A percentile compares a stretch with the other conserved stretches of the same genome.
phyloP scores from a whole-genome alignment of 495 filamentous ascomycete genomes.

The Lasiosphaeria ovina region DNA sequence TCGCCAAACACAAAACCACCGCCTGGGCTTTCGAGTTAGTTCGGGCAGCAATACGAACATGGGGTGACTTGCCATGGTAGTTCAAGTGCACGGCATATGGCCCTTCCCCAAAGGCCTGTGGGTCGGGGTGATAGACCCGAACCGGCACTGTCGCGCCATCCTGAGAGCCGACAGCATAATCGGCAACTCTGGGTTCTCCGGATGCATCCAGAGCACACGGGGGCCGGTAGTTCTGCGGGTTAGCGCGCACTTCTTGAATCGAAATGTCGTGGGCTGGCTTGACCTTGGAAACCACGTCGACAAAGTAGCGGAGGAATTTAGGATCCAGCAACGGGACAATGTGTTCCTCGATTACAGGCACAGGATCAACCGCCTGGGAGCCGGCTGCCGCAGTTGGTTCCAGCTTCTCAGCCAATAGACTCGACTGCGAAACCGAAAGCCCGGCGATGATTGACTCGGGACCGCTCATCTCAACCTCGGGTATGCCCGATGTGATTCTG shows the following conservation, averaged over 20 bases:
- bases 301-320: slow-evolving; percentile 23
- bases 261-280: slow-evolving; percentile 34
- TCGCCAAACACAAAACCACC: slow-evolving; percentile 51
- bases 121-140: slow-evolving; percentile 46
- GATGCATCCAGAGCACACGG: slow-evolving; percentile 37
- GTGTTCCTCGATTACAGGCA: slow-evolving; percentile 23
- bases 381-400: neutral
- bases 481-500: neutral
- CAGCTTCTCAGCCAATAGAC: neutral
- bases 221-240: slow-evolving; percentile 38
- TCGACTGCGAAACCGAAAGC: slow-evolving; percentile 8
- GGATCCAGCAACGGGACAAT: slow-evolving; percentile 28
- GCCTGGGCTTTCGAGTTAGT: slow-evolving; percentile 7
- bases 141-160: slow-evolving; percentile 43
- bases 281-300: slow-evolving; percentile 17
- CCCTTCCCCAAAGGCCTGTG: slow-evolving; percentile 31
- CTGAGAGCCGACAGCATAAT: slow-evolving; percentile 36
- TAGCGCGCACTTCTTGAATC: slow-evolving; percentile 41
- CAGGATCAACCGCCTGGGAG: neutral
- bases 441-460: slow-evolving; percentile 11
- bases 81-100: slow-evolving; percentile 51
- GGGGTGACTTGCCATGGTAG: slow-evolving; percentile 40
- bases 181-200: slow-evolving; percentile 35
- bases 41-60: slow-evolving; percentile 3
- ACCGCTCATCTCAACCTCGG: slow-evolving; percentile 6